Evolutionary conservation across 495 filamentous ascomycete genomes (phyloP).

Genomic region (Cudoniella acicularis): DNA sequence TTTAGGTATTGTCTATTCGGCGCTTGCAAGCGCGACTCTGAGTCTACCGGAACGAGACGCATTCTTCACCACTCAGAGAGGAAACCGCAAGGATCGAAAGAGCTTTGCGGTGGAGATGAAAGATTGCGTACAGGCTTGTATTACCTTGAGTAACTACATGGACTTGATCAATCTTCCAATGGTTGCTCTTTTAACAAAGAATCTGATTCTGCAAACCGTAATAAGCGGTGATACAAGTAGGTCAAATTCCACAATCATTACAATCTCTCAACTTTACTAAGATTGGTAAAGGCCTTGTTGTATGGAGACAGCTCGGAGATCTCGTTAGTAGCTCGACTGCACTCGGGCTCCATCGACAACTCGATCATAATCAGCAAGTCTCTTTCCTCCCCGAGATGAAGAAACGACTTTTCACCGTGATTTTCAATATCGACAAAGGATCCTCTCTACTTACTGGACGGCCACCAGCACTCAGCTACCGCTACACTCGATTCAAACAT

Average conservation of each 20-base stretch:
- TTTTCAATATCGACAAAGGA: conserved; percentile 19
- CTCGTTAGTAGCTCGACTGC: conserved; percentile 20
- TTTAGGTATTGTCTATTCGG: conserved; percentile 17
- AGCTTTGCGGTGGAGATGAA: conserved; percentile 22
- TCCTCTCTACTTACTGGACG: conserved; percentile 19
- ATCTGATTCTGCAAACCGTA: conserved; percentile 22
- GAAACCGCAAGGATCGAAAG: conserved; percentile 13
- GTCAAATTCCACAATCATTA: not conserved
- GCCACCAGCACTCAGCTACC: conserved; percentile 19
- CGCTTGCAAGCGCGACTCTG: conserved; percentile 9
- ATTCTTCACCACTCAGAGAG: conserved; percentile 21
- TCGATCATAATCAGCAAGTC: conserved; percentile 1
- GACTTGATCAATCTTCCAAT: conserved; percentile 24
- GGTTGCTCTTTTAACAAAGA: conserved; percentile 22
- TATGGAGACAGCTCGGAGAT: conserved; percentile 24
- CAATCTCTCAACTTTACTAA: not conserved
- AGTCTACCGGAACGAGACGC: conserved; percentile 20
- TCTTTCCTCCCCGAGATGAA: conserved; percentile 19
- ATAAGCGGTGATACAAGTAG: conserved; percentile 26
- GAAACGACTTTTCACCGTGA: conserved; percentile 13
- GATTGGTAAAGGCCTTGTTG: conserved; percentile 14
- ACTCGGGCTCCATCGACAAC: conserved; percentile 23
- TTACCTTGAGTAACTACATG: conserved; percentile 23
- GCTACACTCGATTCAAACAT: conserved; percentile 11
- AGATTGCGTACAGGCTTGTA: conserved; percentile 24